Conservation (phyloP, 2,329 filamentous ascomycete species). For the Cladosporium sp. region DNA sequence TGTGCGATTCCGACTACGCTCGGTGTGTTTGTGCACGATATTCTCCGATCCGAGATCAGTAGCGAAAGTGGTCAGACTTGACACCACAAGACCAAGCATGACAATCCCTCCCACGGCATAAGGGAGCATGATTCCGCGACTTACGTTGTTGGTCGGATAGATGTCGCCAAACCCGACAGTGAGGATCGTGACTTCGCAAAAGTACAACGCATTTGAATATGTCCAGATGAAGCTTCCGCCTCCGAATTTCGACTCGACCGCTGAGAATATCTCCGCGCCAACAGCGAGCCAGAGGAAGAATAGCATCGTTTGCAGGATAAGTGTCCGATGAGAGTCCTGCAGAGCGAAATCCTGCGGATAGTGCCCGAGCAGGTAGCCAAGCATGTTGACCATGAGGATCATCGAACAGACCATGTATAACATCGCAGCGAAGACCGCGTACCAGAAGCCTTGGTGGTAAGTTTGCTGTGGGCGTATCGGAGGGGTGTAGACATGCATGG, state of each 20-base stretch:
- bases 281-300: slow-evolving; percentile 77
- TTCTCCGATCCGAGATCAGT: slow-evolving; percentile 58
- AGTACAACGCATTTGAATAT: slow-evolving; percentile 65
- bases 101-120: slow-evolving; percentile 81
- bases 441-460: slow-evolving; percentile 83
- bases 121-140: slow-evolving; percentile 71
- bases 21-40: slow-evolving; percentile 56
- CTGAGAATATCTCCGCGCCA: slow-evolving; percentile 71
- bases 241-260: slow-evolving; percentile 52
- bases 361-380: slow-evolving; percentile 68
- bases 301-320: slow-evolving; percentile 86
- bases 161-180: slow-evolving; percentile 62
- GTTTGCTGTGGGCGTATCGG: slow-evolving; percentile 45
- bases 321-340: slow-evolving; percentile 74
- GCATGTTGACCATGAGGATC: slow-evolving; percentile 73
- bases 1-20: slow-evolving; percentile 51
- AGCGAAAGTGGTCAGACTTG: slow-evolving; percentile 68
- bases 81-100: slow-evolving; percentile 77
- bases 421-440: slow-evolving; percentile 72
- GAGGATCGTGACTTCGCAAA: slow-evolving; percentile 66
- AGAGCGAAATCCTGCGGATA: slow-evolving; percentile 76
- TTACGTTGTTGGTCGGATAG: slow-evolving; percentile 52
- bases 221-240: slow-evolving; percentile 50
- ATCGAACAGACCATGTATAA: slow-evolving; percentile 77
- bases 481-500: slow-evolving; percentile 59